Evolutionary conservation across 805 yeast genomes (phyloP), one percentile per base, ranked within the genome.

Genomic region (Ogataea henricii): DNA sequence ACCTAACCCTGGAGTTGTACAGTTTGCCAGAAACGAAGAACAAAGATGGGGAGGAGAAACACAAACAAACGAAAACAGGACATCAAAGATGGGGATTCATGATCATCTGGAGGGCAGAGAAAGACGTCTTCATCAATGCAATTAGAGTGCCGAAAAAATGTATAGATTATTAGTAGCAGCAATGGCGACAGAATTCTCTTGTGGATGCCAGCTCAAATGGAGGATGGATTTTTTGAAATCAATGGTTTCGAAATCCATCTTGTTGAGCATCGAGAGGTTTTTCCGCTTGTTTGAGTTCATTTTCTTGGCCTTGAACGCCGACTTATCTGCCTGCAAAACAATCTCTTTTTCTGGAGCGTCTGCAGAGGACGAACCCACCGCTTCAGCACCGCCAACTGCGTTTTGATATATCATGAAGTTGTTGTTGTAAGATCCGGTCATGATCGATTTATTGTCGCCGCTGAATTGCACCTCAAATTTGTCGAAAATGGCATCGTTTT

Each of bases 131-230:
- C 18, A 7, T 13, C 17, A 25, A 38, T 36, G 37, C 43, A 36
- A 34, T 60, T 70, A 86, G 60, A 83, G 74, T 46, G 94, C 85
- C 48, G 92, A 85, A 66, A 87, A 87, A 51, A 87, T 86, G 71
- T 86, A 87, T 59, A 89, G 78, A 71, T 94, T 94, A 73, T 94
- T 95, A 18, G 99, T 94, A 16, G 99, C 98, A 41, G 98, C 98
- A 63, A 94, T 88, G 36, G 99, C 99, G 57, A 94, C 96, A 44
- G 94, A 84, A 71, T 94, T 89, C 71, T 95, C 99, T 58, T 76
- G 77, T 54, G 99, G 99, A 75, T 94, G 99, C 99, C 99, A 94
- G 67, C 97, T 89, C 69, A 90, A 77, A 71, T 94, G 98, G 68
- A 92, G 76, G 51, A 94, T 91, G 68, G 89, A 85, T 77, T 91